phyloP scores from a whole-genome alignment of 345 rosid species.

The Euclidium syriacum region DNA sequence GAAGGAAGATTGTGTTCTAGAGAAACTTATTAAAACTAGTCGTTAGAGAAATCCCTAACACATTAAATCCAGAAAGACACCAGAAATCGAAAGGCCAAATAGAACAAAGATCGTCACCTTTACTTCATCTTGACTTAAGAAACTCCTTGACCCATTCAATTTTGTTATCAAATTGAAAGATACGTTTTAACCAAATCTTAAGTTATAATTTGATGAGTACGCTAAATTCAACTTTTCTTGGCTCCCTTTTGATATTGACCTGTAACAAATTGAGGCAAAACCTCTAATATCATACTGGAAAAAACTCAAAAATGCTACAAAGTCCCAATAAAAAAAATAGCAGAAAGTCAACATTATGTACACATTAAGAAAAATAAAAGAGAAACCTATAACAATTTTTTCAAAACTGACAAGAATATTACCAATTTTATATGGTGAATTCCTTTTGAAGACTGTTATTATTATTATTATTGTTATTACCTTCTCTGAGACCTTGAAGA shows the following conservation, averaged over 20 bases:
- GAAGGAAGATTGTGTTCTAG: too few species aligned
- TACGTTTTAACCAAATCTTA: too few species aligned
- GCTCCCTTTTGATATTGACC: not conserved
- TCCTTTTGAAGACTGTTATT: slow-evolving; percentile 34
- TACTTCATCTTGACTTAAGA: too few species aligned
- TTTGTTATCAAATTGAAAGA: too few species aligned
- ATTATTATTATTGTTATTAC: slow-evolving; percentile 31
- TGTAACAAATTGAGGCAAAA: not conserved
- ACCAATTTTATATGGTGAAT: slow-evolving; percentile 14
- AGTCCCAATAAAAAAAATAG: not conserved
- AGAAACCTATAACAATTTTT: not conserved
- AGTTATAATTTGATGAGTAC: too few species aligned
- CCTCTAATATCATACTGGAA: not conserved
- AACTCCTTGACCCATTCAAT: too few species aligned
- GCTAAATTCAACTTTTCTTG: too few species aligned
- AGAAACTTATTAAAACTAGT: too few species aligned
- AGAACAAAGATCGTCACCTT: too few species aligned
- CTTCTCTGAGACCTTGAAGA: slow-evolving; percentile 75
- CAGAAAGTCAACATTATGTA: slow-evolving; percentile 14
- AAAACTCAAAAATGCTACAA: slow-evolving; percentile 8
- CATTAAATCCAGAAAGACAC: too few species aligned
- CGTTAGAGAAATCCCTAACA: too few species aligned
- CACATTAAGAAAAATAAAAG: slow-evolving; percentile 5
- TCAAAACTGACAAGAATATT: slow-evolving; percentile 17
- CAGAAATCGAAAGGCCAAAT: too few species aligned